Conservation (phyloP, 192 early-diverging fungal genomes). For the Lobulomyces angularis region DNA sequence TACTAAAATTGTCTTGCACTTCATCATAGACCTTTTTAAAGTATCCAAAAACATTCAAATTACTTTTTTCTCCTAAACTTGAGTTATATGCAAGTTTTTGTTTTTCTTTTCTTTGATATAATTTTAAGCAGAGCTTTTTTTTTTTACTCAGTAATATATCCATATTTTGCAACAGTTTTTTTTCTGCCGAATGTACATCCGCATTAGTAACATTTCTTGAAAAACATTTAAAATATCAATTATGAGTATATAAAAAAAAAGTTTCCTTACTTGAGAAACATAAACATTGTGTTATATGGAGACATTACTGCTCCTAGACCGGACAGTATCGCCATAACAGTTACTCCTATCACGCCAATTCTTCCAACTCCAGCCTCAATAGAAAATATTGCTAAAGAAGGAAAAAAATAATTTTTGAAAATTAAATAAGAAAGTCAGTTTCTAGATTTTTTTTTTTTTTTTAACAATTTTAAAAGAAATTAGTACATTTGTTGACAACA, state of each 20-base stretch:
- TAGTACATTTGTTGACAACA: not conserved
- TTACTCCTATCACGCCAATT: conserved; percentile 80
- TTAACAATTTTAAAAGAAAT: conserved; percentile 2
- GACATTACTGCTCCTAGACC: conserved; percentile 90
- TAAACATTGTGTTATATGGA: conserved; percentile 72
- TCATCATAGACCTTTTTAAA: conserved; percentile 37
- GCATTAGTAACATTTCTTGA: not conserved
- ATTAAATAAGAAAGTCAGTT: conserved; percentile 7
- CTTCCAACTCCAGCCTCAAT: conserved; percentile 71
- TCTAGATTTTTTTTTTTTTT: conserved; percentile 1
- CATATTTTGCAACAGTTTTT: conserved; percentile 54
- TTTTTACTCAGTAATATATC: conserved; percentile 56
- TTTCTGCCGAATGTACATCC: conserved; percentile 1
- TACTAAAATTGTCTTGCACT: conserved; percentile 14
- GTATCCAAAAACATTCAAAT: conserved; percentile 38
- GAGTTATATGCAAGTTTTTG: too few species aligned
- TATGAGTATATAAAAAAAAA: not conserved
- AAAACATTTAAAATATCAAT: not conserved
- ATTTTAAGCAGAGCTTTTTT: conserved; percentile 45
- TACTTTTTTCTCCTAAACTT: too few species aligned
- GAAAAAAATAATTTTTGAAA: not conserved
- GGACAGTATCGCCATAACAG: conserved; percentile 82
- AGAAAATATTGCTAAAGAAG: conserved; percentile 2
- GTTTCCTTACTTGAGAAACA: conserved; percentile 53
- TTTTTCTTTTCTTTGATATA: too few species aligned